These are phyloP conservation scores for Henckelia pumila DNA, from an alignment of 257 asterid species.

Conservation along the genomic window DNA sequence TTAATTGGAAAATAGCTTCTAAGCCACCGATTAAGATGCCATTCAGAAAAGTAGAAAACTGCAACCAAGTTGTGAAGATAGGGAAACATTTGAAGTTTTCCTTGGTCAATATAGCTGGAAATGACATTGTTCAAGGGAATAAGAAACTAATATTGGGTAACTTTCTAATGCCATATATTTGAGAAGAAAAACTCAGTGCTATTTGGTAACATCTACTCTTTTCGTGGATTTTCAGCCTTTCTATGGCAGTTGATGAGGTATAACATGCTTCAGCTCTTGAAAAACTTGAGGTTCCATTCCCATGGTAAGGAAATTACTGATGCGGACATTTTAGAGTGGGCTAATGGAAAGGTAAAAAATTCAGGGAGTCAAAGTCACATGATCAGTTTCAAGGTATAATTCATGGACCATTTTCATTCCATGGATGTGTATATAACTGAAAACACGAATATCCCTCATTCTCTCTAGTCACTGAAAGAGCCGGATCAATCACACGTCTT, in stretches of 20 bases:
- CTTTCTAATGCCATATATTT: constrained; percentile 19
- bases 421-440: background rate
- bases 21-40: constrained; percentile 98
- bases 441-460: background rate
- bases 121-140: constrained; percentile 93
- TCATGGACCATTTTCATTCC: constrained; percentile 11
- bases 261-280: constrained; percentile 88
- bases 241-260: constrained; percentile 94
- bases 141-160: too few species aligned
- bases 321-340: constrained; percentile 86
- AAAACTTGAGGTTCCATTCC: constrained; percentile 80
- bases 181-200: background rate
- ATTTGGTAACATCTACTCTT: constrained; percentile 9
- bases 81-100: constrained; percentile 93
- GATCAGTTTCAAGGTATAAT: constrained; percentile 71
- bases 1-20: constrained; percentile 86
- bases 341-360: constrained; percentile 68
- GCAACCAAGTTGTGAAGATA: constrained; percentile 93
- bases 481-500: background rate
- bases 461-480: background rate
- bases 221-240: constrained; percentile 60
- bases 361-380: constrained; percentile 72
- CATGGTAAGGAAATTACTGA: constrained; percentile 85
- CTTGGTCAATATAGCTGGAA: constrained; percentile 88
- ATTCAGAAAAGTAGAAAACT: constrained; percentile 87